Evolutionary conservation across 495 filamentous ascomycete genomes (phyloP), one percentile per base, ranked within the genome.

Genomic region (Apodospora peruviana): DNA sequence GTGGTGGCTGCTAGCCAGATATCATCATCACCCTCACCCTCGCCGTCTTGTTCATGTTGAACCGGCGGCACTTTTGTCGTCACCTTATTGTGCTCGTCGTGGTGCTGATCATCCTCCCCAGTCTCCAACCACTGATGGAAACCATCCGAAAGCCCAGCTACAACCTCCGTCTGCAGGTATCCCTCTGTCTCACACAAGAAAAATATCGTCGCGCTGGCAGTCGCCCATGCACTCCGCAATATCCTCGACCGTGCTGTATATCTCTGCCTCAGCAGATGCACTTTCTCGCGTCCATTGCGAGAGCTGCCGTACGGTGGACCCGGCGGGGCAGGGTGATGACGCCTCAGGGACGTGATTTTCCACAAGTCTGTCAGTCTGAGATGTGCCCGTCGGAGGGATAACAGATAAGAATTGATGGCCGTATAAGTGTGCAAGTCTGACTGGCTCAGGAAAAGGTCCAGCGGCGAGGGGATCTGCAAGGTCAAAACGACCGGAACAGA

Each of bases 141-240:
- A 62, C 86, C 87, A 72, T 65, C 72, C 76, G 86, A 95, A 0
- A 87, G 85, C 8, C 82, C 83, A 45, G 84, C 79, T 16, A 96
- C 81, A 1, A 96, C 85, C 62, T 96, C 90, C 2, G 87, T 88
- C 60, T 96, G 90, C 51, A 96, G 83, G 53, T 93, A 96, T 11
- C 79, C 81, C 47, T 89, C 85, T 11, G 86, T 80, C 52, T 96
- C 90, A 1, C 86, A 86, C 3, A 98, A 73, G 51, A 96, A 86
- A 67, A 95, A 95, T 1, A 91, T 74, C 0, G 88, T 86, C 3
- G 88, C 86, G 55, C 85, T 85, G 51, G 83, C 78, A 2, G 86
- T 90, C 2, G 90, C 90, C 91, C 93, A 98, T 0, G 91, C 76
- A 18, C 77, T 84, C 9, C 93, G 75, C 74, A 95, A 83, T 11